Evolutionary conservation across 495 filamentous ascomycete genomes (phyloP), one percentile per base, ranked within the genome.

Genomic region (Aspergillus biplanus): DNA sequence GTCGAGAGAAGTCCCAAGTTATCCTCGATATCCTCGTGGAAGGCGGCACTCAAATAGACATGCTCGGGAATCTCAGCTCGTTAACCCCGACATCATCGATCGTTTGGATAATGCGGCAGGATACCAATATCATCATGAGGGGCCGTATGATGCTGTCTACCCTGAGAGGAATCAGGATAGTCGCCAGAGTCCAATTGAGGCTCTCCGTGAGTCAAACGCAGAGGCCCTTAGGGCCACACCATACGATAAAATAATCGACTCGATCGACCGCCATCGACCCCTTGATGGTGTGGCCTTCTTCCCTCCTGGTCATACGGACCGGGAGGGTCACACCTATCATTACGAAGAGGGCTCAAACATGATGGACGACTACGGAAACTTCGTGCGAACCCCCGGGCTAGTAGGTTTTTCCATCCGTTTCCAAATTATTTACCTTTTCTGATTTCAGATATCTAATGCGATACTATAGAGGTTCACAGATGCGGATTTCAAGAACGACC

Each of bases 291-390:
- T 86, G 0, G 93, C 95, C 0, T 78, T 80, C 21, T 82, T 92
- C 31, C 90, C 95, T 0, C 90, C 92, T 0, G 92, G 94, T 4
- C 73, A 80, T 61, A 77, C 69, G 1, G 92, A 93, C 60, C 67
- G 80, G 6, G 82, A 84, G 32, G 93, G 93, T 0, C 81, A 86
- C 35, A 77, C 81, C 0, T 90, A 96, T 66, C 61, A 87, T 0
- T 99, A 99, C 68, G 80, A 92, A 67, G 95, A 99, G 70, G 95
- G 93, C 4, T 80, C 87, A 0, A 90, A 97, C 62, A 78, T 97
- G 77, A 92, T 91, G 88, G 82, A 87, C 16, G 92, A 96, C 35
- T 74, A 73, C 64, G 77, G 77, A 1, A 75, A 73, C 18, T 79
- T 78, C 39, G 71, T 71, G 61, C 73, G 78, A 11, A 64, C 63